Evolutionary conservation across 768 basidiomycete genomes (phyloP), one percentile per base, ranked within the genome.

Genomic region (Mycena leptocephala): DNA sequence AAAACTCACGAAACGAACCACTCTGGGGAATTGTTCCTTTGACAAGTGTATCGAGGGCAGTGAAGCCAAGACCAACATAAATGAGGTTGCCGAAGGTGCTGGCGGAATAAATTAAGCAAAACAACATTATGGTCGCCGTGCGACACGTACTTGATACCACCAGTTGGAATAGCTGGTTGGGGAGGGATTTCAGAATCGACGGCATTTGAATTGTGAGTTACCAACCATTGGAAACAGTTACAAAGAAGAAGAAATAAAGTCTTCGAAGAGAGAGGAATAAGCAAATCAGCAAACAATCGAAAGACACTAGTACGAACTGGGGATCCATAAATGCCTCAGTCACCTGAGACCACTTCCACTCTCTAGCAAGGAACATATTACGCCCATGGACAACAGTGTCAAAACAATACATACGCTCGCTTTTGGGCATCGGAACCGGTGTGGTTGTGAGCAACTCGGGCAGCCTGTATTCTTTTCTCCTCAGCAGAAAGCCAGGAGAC

Each of bases 391-490:
- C 11, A 20, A 26, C 11, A 14, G 24, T 2, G 13, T 18, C 51
- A 9, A 65, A 22, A 41, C 24, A 16, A 5, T 24, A 51, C 65
- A n/a, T 26, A 66, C 65, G 30, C 28, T 51, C 65, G 30, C 18
- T 66, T 66, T 11, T 53, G 35, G 48, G 65, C 32, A 24, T 66
- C 65, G 5, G 65, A 66, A 14, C 65, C 65, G 14, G 65, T 66
- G 65, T 66, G 51, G 22, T 66, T 66, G 30, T 53, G 46, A 4
- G 65, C 65, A 48, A 66, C 65, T n/a, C 65, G 65, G 10, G 65
- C 48, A 22, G 65, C 65, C 26, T 66, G 65, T n/a, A 66, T 66
- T 24, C 53, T 66, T 10, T 66, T 66, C 48, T 66, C 65, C 48
- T 66, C 65, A 5, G 65, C 22, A 51, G 65, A 66, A 24, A 66